Evolutionary conservation across 163 green algal species (phyloP).

Genomic region (Coccomyxa subellipsoidea): DNA sequence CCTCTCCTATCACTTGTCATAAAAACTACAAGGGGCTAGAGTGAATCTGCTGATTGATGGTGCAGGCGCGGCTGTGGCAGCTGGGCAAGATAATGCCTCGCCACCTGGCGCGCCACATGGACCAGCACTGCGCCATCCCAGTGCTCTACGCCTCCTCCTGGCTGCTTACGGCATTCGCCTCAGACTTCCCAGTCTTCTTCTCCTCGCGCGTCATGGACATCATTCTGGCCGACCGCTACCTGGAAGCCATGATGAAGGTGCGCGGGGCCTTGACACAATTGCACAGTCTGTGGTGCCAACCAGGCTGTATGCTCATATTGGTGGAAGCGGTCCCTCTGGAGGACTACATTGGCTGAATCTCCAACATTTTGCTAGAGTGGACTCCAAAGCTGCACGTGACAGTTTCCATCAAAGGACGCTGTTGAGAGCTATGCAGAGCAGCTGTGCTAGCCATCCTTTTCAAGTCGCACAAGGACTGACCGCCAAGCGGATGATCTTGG

Average conservation of each 20-base stretch:
- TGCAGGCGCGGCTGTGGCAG: conserved; percentile 54
- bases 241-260: conserved; percentile 47
- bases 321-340: not conserved
- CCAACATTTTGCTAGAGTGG: not conserved
- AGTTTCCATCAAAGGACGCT: not conserved
- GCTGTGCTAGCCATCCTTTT: no score
- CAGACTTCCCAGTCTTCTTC: conserved; percentile 57
- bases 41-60: not conserved
- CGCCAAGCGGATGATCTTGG: no score
- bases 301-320: not conserved
- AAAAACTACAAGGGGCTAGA: no score
- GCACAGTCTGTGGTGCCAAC: not conserved
- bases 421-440: not conserved
- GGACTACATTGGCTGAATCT: not conserved
- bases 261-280: not conserved
- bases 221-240: conserved; percentile 41
- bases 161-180: conserved; percentile 58
- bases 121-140: conserved; percentile 17
- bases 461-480: no score
- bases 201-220: conserved; percentile 52
- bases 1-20: no score
- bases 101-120: conserved; percentile 42
- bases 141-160: conserved; percentile 60
- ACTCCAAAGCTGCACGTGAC: not conserved
- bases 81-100: conserved; percentile 43